phyloP scores from a whole-genome alignment of 805 yeast genomes.

The Zygosaccharomyces rouxii region DNA sequence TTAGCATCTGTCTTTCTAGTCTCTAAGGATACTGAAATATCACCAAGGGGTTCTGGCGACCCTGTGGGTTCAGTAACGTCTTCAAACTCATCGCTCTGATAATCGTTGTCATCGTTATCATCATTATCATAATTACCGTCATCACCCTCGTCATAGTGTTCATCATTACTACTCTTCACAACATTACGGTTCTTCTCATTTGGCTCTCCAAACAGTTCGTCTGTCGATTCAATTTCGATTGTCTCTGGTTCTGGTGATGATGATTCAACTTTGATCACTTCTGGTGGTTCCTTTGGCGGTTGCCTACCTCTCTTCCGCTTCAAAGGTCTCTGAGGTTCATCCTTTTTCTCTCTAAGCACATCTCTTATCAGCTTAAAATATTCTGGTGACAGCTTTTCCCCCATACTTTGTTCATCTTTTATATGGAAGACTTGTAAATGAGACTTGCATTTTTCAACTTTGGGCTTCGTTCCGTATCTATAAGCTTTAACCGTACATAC shows the following conservation, averaged over 20 bases:
- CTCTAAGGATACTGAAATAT: slow-evolving; percentile 29
- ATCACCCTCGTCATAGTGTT: background rate
- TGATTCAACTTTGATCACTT: slow-evolving; percentile 3
- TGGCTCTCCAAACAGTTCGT: slow-evolving; percentile 1
- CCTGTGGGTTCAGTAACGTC: slow-evolving; percentile 19
- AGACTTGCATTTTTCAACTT: background rate
- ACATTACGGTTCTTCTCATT: background rate
- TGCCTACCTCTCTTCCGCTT: slow-evolving; percentile 16
- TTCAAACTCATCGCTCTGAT: slow-evolving; percentile 26
- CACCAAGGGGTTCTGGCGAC: slow-evolving; percentile 18
- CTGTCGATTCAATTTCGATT: slow-evolving; percentile 10
- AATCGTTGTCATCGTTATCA: slow-evolving; percentile 26
- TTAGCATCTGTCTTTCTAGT: slow-evolving; percentile 19
- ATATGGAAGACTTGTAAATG: background rate
- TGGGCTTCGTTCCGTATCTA: background rate
- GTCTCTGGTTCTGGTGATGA: slow-evolving; percentile 10
- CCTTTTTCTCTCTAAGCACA: slow-evolving; percentile 26
- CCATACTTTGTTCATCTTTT: slow-evolving; percentile 12
- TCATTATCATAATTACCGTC: slow-evolving; percentile 9
- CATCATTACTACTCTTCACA: slow-evolving; percentile 7
- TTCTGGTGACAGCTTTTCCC: slow-evolving; percentile 28
- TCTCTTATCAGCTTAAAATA: slow-evolving; percentile 31
- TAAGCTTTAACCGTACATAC: background rate
- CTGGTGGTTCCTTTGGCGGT: slow-evolving; percentile 4
- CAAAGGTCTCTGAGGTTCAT: slow-evolving; percentile 14